A percentile compares a stretch with the other conserved stretches of the same genome.
phyloP scores from a whole-genome alignment of 345 rosid genomes.

The Pistacia atlantica region DNA sequence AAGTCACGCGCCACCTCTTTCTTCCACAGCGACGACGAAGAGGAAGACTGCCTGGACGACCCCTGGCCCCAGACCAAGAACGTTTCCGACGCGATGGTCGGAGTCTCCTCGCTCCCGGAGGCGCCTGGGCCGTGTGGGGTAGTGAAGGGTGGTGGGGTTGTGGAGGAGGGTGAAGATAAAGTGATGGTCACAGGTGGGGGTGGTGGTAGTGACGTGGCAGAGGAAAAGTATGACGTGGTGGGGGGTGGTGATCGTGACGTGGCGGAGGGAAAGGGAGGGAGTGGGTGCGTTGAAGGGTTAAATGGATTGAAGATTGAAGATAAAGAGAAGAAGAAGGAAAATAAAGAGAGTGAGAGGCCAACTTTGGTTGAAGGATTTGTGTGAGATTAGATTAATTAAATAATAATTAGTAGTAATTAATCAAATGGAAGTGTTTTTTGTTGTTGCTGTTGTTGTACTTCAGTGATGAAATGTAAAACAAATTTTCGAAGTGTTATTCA shows the following conservation, averaged over 20 bases:
- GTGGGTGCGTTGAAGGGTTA: constrained; percentile 36
- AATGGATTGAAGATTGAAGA: constrained; percentile 31
- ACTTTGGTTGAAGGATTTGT: constrained; percentile 44
- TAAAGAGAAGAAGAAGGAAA: constrained; percentile 16
- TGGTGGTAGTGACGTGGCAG: constrained; percentile 9
- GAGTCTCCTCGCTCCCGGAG: constrained; percentile 3
- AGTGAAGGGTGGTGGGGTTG: constrained; percentile 30
- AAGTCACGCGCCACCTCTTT: constrained; percentile 54
- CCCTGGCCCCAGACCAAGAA: constrained; percentile 10
- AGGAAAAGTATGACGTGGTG: constrained; percentile 21
- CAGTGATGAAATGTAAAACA: background rate
- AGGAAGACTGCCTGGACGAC: constrained; percentile 14
- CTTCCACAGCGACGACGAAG: constrained; percentile 41
- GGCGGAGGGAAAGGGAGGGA: constrained; percentile 19
- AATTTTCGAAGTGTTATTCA: no score
- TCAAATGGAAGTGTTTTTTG: background rate
- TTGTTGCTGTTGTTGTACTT: no score
- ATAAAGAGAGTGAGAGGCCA: constrained; percentile 25
- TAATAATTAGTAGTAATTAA: background rate
- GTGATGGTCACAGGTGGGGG: constrained; percentile 30
- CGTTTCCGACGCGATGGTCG: constrained; percentile 23
- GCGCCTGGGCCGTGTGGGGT: constrained; percentile 27
- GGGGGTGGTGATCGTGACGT: constrained; percentile 13
- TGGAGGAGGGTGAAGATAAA: constrained; percentile 27
- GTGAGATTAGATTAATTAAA: constrained; percentile 7